Evolutionary conservation across 768 basidiomycete species (phyloP).

Genomic region (Boletus fagicola): DNA sequence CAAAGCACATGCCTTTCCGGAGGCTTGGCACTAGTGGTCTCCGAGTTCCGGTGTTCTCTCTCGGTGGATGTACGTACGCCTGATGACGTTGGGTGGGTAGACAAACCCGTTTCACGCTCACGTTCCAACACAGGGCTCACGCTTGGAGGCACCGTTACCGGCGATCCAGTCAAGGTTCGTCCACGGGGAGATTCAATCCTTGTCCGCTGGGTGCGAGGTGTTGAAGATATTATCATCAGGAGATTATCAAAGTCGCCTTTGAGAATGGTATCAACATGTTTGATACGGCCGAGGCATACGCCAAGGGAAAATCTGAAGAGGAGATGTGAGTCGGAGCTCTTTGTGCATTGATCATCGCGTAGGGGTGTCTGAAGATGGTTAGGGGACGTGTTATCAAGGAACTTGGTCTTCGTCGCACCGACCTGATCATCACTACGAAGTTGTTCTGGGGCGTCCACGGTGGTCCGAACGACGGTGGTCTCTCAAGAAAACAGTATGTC

Average conservation of each 20-base stretch:
- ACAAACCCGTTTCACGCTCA: neutral
- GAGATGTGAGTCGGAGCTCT: constrained; percentile 2
- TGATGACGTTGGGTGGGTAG: neutral
- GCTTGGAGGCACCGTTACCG: constrained; percentile 6
- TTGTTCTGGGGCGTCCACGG: constrained; percentile 2
- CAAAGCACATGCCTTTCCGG: constrained; percentile 9
- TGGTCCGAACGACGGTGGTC: constrained; percentile 6
- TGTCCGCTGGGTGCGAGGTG: neutral
- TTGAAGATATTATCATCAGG: neutral
- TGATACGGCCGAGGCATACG: constrained; percentile 7
- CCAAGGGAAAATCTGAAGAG: constrained; percentile 6
- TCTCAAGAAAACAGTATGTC: constrained; percentile 9
- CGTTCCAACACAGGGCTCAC: constrained; percentile 4
- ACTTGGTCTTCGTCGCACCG: constrained; percentile 8
- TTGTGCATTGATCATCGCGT: neutral
- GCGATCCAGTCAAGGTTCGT: constrained; percentile 9
- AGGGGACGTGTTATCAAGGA: constrained; percentile 8
- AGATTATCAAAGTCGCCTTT: constrained; percentile 7
- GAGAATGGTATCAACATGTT: constrained; percentile 15
- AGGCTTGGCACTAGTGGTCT: constrained; percentile 9
- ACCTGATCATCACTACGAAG: constrained; percentile 7
- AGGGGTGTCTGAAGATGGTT: neutral
- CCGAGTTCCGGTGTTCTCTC: constrained; percentile 9
- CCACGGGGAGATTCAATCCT: neutral
- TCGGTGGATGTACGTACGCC: constrained; percentile 8